These are phyloP conservation scores for Podospora conica DNA, from an alignment of 495 filamentous ascomycete species.

Conservation along the genomic window DNA sequence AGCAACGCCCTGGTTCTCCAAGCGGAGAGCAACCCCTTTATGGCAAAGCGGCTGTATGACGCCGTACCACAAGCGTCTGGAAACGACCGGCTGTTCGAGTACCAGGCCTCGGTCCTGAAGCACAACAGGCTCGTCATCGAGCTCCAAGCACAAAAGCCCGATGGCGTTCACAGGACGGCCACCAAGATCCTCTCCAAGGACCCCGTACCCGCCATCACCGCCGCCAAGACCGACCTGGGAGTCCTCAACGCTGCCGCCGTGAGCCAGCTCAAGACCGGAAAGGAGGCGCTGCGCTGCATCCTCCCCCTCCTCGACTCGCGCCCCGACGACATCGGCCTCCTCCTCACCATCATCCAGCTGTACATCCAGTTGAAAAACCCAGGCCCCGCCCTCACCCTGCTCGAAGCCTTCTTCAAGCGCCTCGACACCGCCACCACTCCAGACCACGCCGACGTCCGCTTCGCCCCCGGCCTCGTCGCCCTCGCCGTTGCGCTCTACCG, in stretches of 20 bases:
- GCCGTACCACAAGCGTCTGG: constrained; percentile 50
- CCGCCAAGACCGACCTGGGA: constrained; percentile 57
- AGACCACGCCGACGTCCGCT: constrained; percentile 59
- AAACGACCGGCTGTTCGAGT: constrained; percentile 69
- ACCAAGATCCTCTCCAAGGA: constrained; percentile 46
- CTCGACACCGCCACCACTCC: constrained; percentile 61
- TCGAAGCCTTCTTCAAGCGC: constrained; percentile 67
- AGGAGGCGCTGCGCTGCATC: constrained; percentile 65
- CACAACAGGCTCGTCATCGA: constrained; percentile 67
- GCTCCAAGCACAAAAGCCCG: constrained; percentile 71
- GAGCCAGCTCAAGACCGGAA: constrained; percentile 55
- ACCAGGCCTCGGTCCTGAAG: constrained; percentile 60
- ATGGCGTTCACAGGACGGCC: constrained; percentile 64
- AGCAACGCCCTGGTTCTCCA: constrained; percentile 67
- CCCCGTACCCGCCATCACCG: constrained; percentile 47
- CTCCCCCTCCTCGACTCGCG: constrained; percentile 67
- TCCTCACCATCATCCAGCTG: constrained; percentile 78
- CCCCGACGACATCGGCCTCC: constrained; percentile 76
- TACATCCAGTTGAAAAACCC: constrained; percentile 71
- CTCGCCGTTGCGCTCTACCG: constrained; percentile 76
- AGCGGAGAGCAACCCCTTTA: constrained; percentile 64
- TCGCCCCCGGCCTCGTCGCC: constrained; percentile 81
- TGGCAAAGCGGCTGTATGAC: constrained; percentile 63
- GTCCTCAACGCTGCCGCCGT: constrained; percentile 78
- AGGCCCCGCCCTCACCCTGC: constrained; percentile 63